Evolutionary conservation across 1,284 basidiomycete species (phyloP).

Genomic region (Cerrena zonata): DNA sequence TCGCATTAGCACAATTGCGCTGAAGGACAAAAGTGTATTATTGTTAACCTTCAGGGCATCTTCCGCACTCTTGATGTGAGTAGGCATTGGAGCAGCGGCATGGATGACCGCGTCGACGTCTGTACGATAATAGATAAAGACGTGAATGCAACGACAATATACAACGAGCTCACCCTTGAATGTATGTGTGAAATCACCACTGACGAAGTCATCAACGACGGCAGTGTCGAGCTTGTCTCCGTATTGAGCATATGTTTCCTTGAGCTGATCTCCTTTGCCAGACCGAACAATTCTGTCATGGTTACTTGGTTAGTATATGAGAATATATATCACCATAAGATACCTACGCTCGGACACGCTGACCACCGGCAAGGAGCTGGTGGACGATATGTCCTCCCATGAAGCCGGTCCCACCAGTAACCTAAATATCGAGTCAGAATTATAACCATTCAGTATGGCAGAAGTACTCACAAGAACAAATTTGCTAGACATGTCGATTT

Average conservation of each 20-base stretch:
- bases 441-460: background rate
- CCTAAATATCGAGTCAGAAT: slow-evolving; percentile 9
- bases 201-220: slow-evolving; percentile 18
- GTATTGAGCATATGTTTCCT: slow-evolving; percentile 13
- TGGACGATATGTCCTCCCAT: slow-evolving; percentile 22
- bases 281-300: slow-evolving; percentile 11
- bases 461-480: background rate
- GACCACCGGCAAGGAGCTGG: slow-evolving; percentile 18
- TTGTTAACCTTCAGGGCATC: no score
- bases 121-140: background rate
- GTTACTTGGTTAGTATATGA: background rate
- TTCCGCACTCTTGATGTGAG: slow-evolving; percentile 10
- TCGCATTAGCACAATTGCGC: slow-evolving; percentile 1
- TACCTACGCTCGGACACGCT: slow-evolving; percentile 23
- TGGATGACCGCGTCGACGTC: slow-evolving; percentile 22
- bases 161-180: slow-evolving; percentile 18
- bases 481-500: background rate
- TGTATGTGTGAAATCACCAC: slow-evolving; percentile 19
- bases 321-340: background rate
- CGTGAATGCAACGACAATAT: background rate
- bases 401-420: slow-evolving; percentile 23
- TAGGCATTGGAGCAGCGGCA: slow-evolving; percentile 16
- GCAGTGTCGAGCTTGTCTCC: slow-evolving; percentile 17
- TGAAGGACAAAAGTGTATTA: no score
- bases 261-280: slow-evolving; percentile 10